Base-by-base conservation (phyloP, 768 basidiomycete species). In the Udeniomyces megalosporus region DNA sequence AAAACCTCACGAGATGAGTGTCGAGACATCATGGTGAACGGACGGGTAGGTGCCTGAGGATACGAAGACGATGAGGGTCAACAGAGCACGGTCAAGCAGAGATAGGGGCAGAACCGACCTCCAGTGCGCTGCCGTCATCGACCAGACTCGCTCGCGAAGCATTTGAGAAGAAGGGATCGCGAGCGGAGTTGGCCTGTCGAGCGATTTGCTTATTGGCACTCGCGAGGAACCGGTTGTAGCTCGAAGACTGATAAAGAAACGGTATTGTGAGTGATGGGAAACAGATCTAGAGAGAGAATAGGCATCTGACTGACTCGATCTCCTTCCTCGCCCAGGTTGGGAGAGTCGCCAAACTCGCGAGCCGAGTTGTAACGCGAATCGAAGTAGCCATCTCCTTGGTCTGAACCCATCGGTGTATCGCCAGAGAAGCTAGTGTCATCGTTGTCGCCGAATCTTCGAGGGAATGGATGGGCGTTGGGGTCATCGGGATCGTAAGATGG, bases 1-100 rank as follows among this genome's bases (percentile, higher is more conserved):
- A 48, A 24, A 48, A 48, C 11, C 47, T 35, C 7, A 58, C 22
- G 45, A 22, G 89, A 92, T 0, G 84, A 83, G 11, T 80, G 79
- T 7, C 89, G 80, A 46, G 86, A 87, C 71, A 89, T 87, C n/a
- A 76, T 68, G 55, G 86, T 86, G 74, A 93, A 92, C 1, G 89
- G 88, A 64, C 80, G 79, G 35, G 74, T 77, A 11, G 88, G 88
- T 7, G 81, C 76, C 32, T 35, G 14, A 6, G 31, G 32, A n/a
- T 42, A 42, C 38, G 38, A 42, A 17, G n/a, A n/a, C n/a, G n/a
- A n/a, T n/a, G n/a, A n/a, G n/a, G n/a, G n/a, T n/a, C n/a, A n/a
- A n/a, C n/a, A n/a, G n/a, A n/a, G n/a, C n/a, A n/a, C n/a, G n/a
- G n/a, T n/a, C n/a, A 42, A 42, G 17, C 38, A 42, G 17, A 8